A percentile compares a stretch with the other conserved stretches of the same genome.
Conservation (phyloP, 176 grass and related monocot genomes). For the Avena eriantha region DNA sequence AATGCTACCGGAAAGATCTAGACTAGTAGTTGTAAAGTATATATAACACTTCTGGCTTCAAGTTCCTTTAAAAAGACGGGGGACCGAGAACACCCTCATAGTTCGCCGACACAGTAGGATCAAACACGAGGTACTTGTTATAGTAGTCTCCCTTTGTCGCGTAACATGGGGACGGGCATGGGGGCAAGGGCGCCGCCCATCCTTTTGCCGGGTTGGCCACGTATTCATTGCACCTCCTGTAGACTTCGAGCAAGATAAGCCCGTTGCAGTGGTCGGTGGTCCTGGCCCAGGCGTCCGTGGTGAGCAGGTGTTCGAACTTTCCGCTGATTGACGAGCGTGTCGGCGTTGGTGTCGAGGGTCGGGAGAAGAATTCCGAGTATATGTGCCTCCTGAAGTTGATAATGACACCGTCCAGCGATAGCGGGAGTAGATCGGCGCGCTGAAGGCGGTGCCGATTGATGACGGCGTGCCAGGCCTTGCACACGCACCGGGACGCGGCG, state of each 20-base stretch:
- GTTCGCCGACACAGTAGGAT: background rate
- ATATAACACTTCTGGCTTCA: background rate
- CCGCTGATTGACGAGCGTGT: background rate
- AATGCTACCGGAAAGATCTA: no score
- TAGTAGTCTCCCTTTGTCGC: background rate
- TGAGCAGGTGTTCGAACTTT: background rate
- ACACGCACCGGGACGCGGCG: background rate
- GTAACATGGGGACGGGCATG: background rate
- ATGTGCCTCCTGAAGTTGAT: background rate
- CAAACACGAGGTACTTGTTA: background rate
- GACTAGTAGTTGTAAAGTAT: no score
- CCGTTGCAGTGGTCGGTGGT: background rate
- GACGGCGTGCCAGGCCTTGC: background rate
- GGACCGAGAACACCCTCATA: background rate
- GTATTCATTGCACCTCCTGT: background rate
- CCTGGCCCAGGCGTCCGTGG: background rate
- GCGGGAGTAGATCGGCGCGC: background rate
- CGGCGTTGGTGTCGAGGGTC: background rate
- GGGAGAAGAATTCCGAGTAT: background rate
- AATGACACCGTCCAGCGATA: background rate
- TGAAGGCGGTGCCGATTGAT: background rate
- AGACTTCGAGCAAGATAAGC: background rate
- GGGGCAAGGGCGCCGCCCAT: background rate
- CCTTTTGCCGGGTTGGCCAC: background rate
- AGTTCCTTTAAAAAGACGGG: background rate